Conservation (phyloP, 192 early-diverging fungal species). For the Gamsiella multidivaricata region DNA sequence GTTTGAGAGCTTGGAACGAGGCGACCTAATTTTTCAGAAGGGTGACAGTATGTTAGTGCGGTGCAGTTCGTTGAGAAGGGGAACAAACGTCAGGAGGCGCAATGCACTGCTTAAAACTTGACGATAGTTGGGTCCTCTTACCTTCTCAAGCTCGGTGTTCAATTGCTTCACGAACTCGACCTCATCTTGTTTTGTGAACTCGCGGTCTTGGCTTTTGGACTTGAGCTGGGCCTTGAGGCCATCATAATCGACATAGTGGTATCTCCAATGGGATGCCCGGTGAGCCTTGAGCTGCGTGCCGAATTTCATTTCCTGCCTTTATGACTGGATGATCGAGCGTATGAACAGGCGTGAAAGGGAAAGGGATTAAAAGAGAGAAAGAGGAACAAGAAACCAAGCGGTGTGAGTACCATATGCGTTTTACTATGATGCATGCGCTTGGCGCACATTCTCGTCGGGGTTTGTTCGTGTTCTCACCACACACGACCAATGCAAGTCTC, state of each 20-base stretch:
- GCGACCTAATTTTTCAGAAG: constrained; percentile 60
- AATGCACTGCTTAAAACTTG: not conserved
- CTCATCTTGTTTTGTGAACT: constrained; percentile 86
- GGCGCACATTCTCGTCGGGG: too few species aligned
- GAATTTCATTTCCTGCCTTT: constrained; percentile 81
- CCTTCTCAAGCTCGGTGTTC: constrained; percentile 91
- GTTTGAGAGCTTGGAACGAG: constrained; percentile 76
- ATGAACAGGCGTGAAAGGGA: too few species aligned
- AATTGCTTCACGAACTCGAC: constrained; percentile 86
- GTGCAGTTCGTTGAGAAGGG: not conserved
- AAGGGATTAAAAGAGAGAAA: not conserved
- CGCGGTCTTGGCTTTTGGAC: constrained; percentile 67
- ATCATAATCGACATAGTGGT: constrained; percentile 83
- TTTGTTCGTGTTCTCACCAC: too few species aligned
- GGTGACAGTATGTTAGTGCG: constrained; percentile 48
- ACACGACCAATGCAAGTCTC: too few species aligned
- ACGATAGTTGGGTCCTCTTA: constrained; percentile 27
- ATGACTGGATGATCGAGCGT: too few species aligned
- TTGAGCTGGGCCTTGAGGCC: constrained; percentile 85
- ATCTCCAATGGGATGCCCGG: constrained; percentile 80
- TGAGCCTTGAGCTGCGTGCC: constrained; percentile 77
- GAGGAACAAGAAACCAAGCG: too few species aligned
- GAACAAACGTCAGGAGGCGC: not conserved
- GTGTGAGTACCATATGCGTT: too few species aligned
- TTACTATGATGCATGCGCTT: too few species aligned